These are phyloP conservation scores for Penicillium cataractarum DNA, from an alignment of 495 filamentous ascomycete genomes.

Conservation along the genomic window DNA sequence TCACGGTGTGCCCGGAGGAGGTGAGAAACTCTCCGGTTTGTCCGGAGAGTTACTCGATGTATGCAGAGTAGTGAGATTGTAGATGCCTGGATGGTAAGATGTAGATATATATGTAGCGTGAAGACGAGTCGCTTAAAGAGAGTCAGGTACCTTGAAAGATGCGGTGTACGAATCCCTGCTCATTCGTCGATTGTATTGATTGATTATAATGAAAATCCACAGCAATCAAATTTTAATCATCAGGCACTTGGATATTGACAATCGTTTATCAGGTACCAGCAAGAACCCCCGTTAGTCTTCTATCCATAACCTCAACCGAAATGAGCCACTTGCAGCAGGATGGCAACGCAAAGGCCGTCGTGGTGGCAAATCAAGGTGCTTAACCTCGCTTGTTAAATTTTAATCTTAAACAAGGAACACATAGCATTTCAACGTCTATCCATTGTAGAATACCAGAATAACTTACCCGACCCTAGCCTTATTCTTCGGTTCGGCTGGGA, in stretches of 20 bases:
- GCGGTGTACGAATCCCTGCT: not conserved
- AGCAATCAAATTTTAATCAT: not conserved
- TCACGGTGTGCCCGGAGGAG: slow-evolving; percentile 5
- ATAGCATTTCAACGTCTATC: not conserved
- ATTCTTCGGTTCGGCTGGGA: not conserved
- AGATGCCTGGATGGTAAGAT: no score
- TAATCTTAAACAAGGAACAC: not conserved
- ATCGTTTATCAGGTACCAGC: not conserved
- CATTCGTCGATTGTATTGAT: not conserved
- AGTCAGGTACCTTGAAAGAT: not conserved
- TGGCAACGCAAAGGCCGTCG: slow-evolving; percentile 2
- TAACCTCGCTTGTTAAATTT: not conserved
- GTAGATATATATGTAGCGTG: not conserved
- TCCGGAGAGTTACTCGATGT: not conserved
- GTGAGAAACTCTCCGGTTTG: not conserved
- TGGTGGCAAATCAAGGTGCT: not conserved
- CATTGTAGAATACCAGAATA: not conserved
- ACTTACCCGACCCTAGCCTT: not conserved
- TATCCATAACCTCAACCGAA: not conserved
- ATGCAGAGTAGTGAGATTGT: no score
- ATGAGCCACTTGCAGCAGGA: slow-evolving; percentile 1
- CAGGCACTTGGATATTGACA: not conserved
- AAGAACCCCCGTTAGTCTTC: not conserved
- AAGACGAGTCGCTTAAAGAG: not conserved
- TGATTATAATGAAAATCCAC: not conserved